Evolutionary conservation across 352 stramenopile genomes (phyloP), one percentile per base, ranked within the genome.

Genomic region (Hyaloperonospora arabidopsidis): DNA sequence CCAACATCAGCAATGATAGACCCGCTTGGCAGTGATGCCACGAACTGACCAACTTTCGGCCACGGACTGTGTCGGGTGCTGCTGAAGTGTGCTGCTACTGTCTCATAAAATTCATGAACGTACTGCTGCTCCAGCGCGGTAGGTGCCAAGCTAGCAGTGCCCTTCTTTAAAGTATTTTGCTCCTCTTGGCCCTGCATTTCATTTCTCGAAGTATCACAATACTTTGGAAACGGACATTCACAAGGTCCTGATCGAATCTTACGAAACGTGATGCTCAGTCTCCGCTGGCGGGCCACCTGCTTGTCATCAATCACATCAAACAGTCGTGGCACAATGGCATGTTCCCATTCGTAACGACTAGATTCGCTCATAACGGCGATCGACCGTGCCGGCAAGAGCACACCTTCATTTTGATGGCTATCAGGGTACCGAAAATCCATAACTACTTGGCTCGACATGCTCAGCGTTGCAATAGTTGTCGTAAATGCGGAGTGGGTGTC

Each of bases 401-500:
- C 72, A 19, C 68, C 74, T 68, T 91, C 77, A 45, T 70, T 58
- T 0, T 67, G 67, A 21, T 57, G 59, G 6, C 72, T 72, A 47
- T 86, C 76, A 0, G 78, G 75, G 28, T 88, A 77, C 29, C 74
- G 69, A 48, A 91, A 92, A 52, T 92, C 82, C 81, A 94, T 94
- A 28, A 94, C 79, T 46, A 89, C 83, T 68, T 87, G 79, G 41
- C 76, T 79, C 22, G 56, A 82, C 5, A 94, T 65, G 36, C 79
- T 93, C 43, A 96, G 62, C 29, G 82, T 89, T 28, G 74, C 77
- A 55, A 96, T 93, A 12, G 77, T 84, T 7, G 72, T 77, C 10
- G 73, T 87, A 54, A 95, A 96, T 5, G 85, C 86, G 23, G 79
- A 91, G 59, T 95, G 86, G 5, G 86, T 95, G 60, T 96, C 88